Base-by-base conservation (phyloP, 2,329 filamentous ascomycete species). In the Blastomyces parvus region DNA sequence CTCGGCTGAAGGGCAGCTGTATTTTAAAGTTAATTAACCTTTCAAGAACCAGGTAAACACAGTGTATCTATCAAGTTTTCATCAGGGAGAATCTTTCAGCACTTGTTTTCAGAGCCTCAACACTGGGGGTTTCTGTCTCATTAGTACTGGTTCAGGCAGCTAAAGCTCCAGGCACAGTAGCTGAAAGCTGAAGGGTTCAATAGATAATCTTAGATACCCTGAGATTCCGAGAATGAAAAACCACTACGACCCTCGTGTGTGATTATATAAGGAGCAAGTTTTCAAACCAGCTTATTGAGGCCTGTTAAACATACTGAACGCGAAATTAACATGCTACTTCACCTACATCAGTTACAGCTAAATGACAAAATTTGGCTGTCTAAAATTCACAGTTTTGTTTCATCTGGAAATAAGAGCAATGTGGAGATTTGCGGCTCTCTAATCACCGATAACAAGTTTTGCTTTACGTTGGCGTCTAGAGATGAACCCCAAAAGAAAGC, bases 331-430 rank as follows among this genome's bases (percentile, higher is more conserved):
- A 61, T 22, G 19, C 50, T 61, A 42, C 62, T 61, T 14, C 48
- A n/a, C 25, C 27, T 64, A 22, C 52, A 64, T 25, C 48, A 40
- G 52, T 50, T 38, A 61, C 50, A 40, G 38, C 58, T 63, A 50
- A 61, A 6, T 33, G 40, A 61, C 30, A 61, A 48, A 40, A 61
- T 64, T 63, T 38, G 42, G 5, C 50, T 64, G 1, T 52, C 62
- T 40, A 64, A 58, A 42, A 6, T 64, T 46, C 62, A 57, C 27
- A 50, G 59, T 30, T 61, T 64, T 61, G 62, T 64, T 57, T 61
- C 62, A 22, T 58, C 40, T 6, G 44, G 59, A 46, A 52, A 58
- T 42, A 61, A 60, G 22, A 40, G 27, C 40, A 61, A 38, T 19
- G 42, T 42, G 38, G 59, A 61, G 27, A 64, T 64, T 61, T 64